phyloP scores from a whole-genome alignment of 495 filamentous ascomycete genomes.

The Aspergillus indologenus region DNA sequence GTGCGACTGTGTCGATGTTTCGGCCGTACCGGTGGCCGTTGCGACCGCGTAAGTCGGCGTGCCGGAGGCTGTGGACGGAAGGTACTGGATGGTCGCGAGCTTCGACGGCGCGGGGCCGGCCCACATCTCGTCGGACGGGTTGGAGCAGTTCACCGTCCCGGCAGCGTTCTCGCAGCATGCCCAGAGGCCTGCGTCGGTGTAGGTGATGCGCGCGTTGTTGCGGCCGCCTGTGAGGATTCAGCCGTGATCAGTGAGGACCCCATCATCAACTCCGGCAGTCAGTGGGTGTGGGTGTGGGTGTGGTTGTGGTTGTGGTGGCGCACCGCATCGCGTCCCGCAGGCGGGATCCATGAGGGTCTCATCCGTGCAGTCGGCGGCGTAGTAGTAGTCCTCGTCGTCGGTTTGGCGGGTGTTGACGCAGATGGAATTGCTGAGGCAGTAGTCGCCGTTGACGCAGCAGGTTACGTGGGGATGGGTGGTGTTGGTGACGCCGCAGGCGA shows the following conservation, averaged over 20 bases:
- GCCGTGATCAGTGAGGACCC: no score
- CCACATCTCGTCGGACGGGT: slow-evolving; percentile 5
- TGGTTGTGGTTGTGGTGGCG: not conserved
- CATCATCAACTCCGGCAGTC: no score
- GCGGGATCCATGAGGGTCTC: slow-evolving; percentile 3
- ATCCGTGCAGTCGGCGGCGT: slow-evolving; percentile 12
- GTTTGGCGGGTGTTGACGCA: not conserved
- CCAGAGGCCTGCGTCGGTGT: slow-evolving; percentile 2
- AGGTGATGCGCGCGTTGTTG: not conserved
- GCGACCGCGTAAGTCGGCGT: slow-evolving; percentile 5
- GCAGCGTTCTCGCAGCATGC: slow-evolving; percentile 8
- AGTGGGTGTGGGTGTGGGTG: no score
- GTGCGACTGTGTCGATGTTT: not conserved
- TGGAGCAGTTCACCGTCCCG: slow-evolving; percentile 2
- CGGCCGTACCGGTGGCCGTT: not conserved
- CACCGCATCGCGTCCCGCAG: slow-evolving; percentile 14
- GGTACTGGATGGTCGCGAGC: slow-evolving; percentile 13
- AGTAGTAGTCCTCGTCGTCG: slow-evolving; percentile 1
- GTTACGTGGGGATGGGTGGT: slow-evolving; percentile 9
- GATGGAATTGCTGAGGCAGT: slow-evolving; percentile 14
- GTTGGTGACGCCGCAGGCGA: slow-evolving; percentile 11
- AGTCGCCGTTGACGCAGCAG: slow-evolving; percentile 14
- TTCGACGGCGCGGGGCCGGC: slow-evolving; percentile 7
- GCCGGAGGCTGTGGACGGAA: not conserved
- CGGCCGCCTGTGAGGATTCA: slow-evolving; percentile 10